Evolutionary conservation across 2,329 filamentous ascomycete species (phyloP), one percentile per base, ranked within the genome.

Genomic region (Corniculantispora saksenae): DNA sequence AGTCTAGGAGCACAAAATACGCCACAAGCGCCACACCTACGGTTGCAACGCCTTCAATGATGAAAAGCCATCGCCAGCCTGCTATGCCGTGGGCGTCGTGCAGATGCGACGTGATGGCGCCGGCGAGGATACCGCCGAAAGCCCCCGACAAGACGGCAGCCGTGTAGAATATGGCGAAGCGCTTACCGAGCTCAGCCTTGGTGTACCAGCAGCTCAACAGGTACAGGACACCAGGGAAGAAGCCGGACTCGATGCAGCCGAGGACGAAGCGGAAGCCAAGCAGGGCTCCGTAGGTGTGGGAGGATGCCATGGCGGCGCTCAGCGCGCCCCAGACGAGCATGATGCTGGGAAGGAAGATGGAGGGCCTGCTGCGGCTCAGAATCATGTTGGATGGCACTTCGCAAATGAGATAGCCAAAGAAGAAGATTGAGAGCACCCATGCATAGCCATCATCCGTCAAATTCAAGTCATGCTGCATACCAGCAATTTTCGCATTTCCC

Each of bases 1-100:
- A 83, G 73, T 91, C 89, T 2, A 88, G 89, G n/a, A 91, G 75
- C 0, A 87, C 87, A 69, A 88, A 69, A 73, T 88, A 89, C 3
- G 82, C 75, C 25, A 89, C 78, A 5, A 90, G 25, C 0, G 83
- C 80, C 0, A 90, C 75, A 3, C 79, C 78, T 65, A 75, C 67
- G 10, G 78, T 80, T 68, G 89, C 83, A 69, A 89, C 85, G 23
- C 89, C 89, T 72, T 91, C 89, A 21, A 91, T 84, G 9, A 83
- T 83, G 66, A 86, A 86, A 63, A 86, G 85, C 85, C 81, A 88
- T 9, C 81, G 80, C 83, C 84, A 87, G 17, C 84, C 84, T 1
- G 77, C 83, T 9, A 87, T 74, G 8, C 86, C 87, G 62, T 84
- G 76, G 87, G 91, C 90, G 23, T 85, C 79, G 21, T 83, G 82